Base-by-base conservation (phyloP, 176 grass and related monocot genomes). In the Urochloa ruziziensis region DNA sequence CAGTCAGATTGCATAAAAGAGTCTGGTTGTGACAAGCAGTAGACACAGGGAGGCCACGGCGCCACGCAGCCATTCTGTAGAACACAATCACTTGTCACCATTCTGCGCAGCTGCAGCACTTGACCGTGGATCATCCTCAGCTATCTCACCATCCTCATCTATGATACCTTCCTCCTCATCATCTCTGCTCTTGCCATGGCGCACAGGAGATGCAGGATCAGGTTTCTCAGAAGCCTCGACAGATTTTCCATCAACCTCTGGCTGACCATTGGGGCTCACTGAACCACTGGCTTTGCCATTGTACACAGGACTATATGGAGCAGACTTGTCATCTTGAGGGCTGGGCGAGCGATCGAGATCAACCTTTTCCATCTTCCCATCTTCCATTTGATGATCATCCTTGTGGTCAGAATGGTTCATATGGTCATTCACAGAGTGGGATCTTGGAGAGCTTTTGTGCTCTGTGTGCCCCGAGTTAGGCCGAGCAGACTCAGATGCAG, bases 121-220 rank as follows among this genome's bases (percentile, higher is more conserved):
- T 54, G 75, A 57, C 29, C 79, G 67, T 43, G 37, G 78, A 48
- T 81, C 82, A 67, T 86, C 83, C 25, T 73, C 47, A 42, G 74
- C 78, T 79, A 88, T 73, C 54, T 85, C 82, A 58, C 87, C 88
- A 63, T 91, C 91, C 63, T 97, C 91, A 17, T 94, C 87, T 62
- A 91, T 90, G 76, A 94, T 77, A 19, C 85, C 92, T 88, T 94
- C 91, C 85, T 93, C 91, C 48, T 91, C 89, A 64, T 93, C 93
- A n/a, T 82, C 89, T 40, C 86, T 59, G 7, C 63, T 49, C 84
- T 51, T 93, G 19, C 66, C 34, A 1, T 17, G 34, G 15, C 19
- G 83, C 56, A 35, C 29, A 74, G 61, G 67, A 5, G 73, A 75
- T 23, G 77, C 70, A 33, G 35, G 43, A 11, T 67, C 46, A 62